Base-by-base conservation (phyloP, 2,329 filamentous ascomycete species). In the Paecilomyces sp. region DNA sequence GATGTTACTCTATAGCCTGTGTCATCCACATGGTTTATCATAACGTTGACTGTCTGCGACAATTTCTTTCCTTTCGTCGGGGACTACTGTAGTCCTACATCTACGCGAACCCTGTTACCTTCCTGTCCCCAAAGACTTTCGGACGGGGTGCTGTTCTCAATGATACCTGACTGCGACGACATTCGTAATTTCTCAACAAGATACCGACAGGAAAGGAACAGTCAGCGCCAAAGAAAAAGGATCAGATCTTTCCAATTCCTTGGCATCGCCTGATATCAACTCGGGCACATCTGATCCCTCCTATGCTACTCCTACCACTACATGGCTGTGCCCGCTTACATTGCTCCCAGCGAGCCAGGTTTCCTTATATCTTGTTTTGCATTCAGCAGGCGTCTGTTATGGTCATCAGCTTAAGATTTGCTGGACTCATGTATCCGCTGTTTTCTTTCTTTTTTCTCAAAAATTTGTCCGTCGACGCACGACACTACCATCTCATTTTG, bases 1-100 rank as follows among this genome's bases (percentile, higher is more conserved):
- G 94, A 99, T 80, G 93, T 97, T 70, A 79, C 84, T 62, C 77
- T 88, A 74, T 88, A 80, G 78, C 68, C 62, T 66, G 63, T 63
- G 62, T 64, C 65, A 65, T 64, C 65, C 63, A 57, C 66, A 65
- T 64, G 68, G 66, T 72, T 69, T 67, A 64, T 60, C 62, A 36
- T 33, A 59, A 60, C 64, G 64, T 69, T 65, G 63, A 67, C 66
- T 69, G 62, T 63, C 65, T 63, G 64, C 55, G 65, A 65, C 62
- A 62, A 47, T 54, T 52, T 36, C 60, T 34, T 47, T 30, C 24
- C 22, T 47, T 58, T 52, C 56, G 15, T 31, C 30, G 57, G 31
- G 47, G 15, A 50, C 22, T 22, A 25, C 25, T 15, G 30, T 13
- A 47, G 36, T 51, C 9, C 36, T 34, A 15, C 31, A 41, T 36